These are phyloP conservation scores for Corniculantispora saksenae DNA, from an alignment of 2,329 filamentous ascomycete genomes.

Conservation along the genomic window DNA sequence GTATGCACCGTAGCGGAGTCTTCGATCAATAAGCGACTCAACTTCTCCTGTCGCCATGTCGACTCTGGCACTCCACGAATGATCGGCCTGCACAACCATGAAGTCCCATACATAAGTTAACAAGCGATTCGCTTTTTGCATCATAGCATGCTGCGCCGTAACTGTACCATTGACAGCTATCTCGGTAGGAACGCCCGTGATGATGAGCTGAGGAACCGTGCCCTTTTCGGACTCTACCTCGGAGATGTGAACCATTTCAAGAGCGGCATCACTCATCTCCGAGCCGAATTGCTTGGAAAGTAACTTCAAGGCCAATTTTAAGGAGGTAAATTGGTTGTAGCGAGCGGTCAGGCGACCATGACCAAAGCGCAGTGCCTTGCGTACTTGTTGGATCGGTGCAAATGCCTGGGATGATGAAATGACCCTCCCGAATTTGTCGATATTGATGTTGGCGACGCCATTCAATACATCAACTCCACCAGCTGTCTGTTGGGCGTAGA, in stretches of 20 bases:
- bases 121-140: not conserved
- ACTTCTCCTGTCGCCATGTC: not conserved
- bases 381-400: not conserved
- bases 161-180: not conserved
- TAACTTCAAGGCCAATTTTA: not conserved
- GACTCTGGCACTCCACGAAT: slow-evolving; percentile 1
- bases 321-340: not conserved
- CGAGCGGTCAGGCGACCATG: not conserved
- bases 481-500: not conserved
- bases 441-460: not conserved
- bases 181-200: not conserved
- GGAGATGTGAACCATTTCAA: not conserved
- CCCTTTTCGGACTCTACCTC: not conserved
- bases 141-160: not conserved
- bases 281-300: not conserved
- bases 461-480: not conserved
- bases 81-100: not conserved
- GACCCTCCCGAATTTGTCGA: not conserved
- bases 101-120: not conserved
- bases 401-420: not conserved
- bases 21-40: not conserved
- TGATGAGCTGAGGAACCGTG: not conserved
- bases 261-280: not conserved
- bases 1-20: not conserved
- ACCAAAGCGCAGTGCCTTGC: not conserved